Percentiles rank a stretch among this genome's conserved stretches.
These are phyloP conservation scores for Starmerella kuoi DNA, from an alignment of 805 yeast genomes.

Conservation along the genomic window DNA sequence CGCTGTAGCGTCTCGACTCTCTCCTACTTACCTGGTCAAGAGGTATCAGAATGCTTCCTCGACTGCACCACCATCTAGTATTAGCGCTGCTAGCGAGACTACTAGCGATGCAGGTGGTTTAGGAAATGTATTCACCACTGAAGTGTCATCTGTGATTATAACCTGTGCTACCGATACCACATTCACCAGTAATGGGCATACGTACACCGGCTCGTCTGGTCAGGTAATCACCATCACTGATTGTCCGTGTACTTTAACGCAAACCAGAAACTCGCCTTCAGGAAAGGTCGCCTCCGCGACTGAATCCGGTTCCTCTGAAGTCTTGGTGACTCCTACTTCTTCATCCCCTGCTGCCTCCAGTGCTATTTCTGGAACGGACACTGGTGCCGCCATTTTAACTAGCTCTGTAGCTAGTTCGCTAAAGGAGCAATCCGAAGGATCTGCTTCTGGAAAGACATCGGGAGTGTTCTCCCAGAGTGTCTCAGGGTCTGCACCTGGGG, in stretches of 20 bases:
- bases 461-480: no score
- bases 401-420: no score
- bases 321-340: no score
- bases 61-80: not conserved
- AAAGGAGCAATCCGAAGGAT: no score
- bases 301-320: not conserved
- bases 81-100: not conserved
- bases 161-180: constrained; percentile 2
- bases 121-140: not conserved
- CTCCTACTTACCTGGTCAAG: no score
- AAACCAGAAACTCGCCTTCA: not conserved
- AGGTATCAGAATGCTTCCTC: constrained; percentile 2
- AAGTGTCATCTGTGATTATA: not conserved
- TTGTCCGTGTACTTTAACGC: constrained; percentile 13
- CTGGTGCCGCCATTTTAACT: no score
- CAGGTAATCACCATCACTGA: constrained; percentile 15
- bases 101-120: not conserved
- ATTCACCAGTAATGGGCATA: constrained; percentile 9
- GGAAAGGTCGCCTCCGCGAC: not conserved
- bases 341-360: no score
- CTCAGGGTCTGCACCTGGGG: no score
- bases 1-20: no score
- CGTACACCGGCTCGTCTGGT: constrained; percentile 18
- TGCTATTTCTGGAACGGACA: no score
- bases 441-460: no score